Percentiles rank a stretch among this genome's conserved stretches.
phyloP scores from a whole-genome alignment of 164 flowering plant species.

The Annona cherimola region DNA sequence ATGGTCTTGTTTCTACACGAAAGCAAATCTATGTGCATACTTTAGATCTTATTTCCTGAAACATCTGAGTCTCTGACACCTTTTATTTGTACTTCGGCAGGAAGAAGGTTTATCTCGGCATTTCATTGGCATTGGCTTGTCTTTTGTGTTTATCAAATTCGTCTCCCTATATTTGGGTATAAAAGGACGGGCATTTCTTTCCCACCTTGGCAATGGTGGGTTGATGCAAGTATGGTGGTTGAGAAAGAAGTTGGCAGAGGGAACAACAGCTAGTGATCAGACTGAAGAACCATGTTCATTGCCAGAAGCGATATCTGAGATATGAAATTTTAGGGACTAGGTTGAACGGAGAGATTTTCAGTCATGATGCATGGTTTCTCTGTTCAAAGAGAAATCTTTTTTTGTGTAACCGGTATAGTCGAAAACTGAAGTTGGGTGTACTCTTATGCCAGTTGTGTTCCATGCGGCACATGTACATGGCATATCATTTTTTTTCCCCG shows the following conservation, averaged over 20 bases:
- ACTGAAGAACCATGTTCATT: neutral
- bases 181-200: constrained; percentile 27
- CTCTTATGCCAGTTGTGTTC: neutral
- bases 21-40: neutral
- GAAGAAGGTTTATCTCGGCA: constrained; percentile 22
- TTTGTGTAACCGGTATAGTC: neutral
- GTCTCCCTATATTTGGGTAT: constrained; percentile 19
- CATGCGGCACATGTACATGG: neutral
- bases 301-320: neutral
- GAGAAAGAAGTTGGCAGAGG: constrained; percentile 24
- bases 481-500: neutral
- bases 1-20: neutral
- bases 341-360: neutral
- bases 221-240: constrained; percentile 60
- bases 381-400: neutral
- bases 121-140: constrained; percentile 32
- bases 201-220: constrained; percentile 65
- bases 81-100: constrained; percentile 22
- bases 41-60: neutral
- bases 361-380: neutral
- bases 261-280: constrained; percentile 7
- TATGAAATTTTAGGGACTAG: neutral
- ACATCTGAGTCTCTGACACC: neutral
- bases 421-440: neutral
- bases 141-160: constrained; percentile 42